Percentiles rank a stretch among this genome's conserved stretches.
These are phyloP conservation scores for Poterioochromonas sp. DNA, from an alignment of 352 stramenopile species.

Conservation along the genomic window DNA sequence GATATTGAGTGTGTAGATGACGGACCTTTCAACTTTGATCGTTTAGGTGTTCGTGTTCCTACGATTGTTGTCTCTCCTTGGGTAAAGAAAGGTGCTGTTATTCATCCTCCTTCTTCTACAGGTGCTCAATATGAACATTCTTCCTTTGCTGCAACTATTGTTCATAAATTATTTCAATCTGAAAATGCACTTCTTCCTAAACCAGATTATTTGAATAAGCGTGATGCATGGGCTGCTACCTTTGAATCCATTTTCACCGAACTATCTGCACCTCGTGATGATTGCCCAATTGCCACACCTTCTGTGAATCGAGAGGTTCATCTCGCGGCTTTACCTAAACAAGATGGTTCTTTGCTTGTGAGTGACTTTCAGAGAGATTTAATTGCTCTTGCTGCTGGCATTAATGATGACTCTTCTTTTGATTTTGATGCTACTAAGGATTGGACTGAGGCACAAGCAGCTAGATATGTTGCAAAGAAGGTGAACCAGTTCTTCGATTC, in stretches of 20 bases:
- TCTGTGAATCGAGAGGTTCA: background rate
- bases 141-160: constrained; percentile 42
- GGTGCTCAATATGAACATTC: constrained; percentile 37
- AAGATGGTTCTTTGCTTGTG: too few relatives aligned
- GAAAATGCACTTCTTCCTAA: background rate
- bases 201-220: constrained; percentile 34
- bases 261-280: constrained; percentile 12
- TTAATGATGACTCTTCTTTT: background rate
- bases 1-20: constrained; percentile 1
- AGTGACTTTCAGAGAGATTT: background rate
- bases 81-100: constrained; percentile 39
- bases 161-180: constrained; percentile 41
- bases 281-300: background rate
- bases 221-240: constrained; percentile 42
- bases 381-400: background rate
- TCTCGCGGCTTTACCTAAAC: background rate
- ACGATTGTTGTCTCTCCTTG: constrained; percentile 40
- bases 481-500: too few relatives aligned
- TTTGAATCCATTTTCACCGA: constrained; percentile 38
- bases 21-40: constrained; percentile 43
- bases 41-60: constrained; percentile 42
- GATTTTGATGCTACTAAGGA: background rate
- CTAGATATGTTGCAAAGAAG: constrained; percentile 45
- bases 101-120: constrained; percentile 15
- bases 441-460: background rate